Evolutionary conservation across 2,329 filamentous ascomycete species (phyloP).

Genomic region (Penicillium verrucosum): DNA sequence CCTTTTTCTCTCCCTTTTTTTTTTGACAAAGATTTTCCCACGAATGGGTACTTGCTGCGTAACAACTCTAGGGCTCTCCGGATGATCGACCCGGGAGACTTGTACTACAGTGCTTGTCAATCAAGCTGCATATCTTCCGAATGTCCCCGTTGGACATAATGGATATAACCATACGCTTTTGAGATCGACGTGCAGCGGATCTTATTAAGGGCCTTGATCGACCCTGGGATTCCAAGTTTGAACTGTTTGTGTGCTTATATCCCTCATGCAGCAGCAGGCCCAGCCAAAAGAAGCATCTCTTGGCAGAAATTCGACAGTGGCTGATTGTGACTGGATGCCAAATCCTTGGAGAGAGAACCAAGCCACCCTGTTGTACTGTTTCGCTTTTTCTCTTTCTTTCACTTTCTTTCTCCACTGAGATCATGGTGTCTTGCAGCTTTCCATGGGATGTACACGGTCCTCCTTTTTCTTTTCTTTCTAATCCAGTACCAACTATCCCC

Average conservation of each 20-base stretch:
- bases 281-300: conserved; percentile 11
- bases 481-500: conserved; percentile 1
- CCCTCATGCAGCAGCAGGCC: conserved; percentile 18
- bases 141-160: conserved; percentile 25
- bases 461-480: not conserved
- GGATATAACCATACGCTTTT: conserved; percentile 10
- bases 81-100: conserved; percentile 29
- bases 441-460: not conserved
- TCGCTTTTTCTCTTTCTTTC: not conserved
- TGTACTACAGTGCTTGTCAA: conserved; percentile 30
- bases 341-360: not conserved
- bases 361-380: not conserved
- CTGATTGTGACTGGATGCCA: not conserved
- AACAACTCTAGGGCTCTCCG: conserved; percentile 6
- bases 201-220: conserved; percentile 11
- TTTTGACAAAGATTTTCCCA: not conserved
- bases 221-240: conserved; percentile 5
- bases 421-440: not conserved
- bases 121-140: conserved; percentile 31
- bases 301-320: not conserved
- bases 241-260: conserved; percentile 25
- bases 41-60: conserved; percentile 2
- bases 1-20: not conserved
- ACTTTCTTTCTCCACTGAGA: not conserved
- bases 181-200: conserved; percentile 14